phyloP scores from a whole-genome alignment of 176 grass and related monocot species.

The Zea luxurians region DNA sequence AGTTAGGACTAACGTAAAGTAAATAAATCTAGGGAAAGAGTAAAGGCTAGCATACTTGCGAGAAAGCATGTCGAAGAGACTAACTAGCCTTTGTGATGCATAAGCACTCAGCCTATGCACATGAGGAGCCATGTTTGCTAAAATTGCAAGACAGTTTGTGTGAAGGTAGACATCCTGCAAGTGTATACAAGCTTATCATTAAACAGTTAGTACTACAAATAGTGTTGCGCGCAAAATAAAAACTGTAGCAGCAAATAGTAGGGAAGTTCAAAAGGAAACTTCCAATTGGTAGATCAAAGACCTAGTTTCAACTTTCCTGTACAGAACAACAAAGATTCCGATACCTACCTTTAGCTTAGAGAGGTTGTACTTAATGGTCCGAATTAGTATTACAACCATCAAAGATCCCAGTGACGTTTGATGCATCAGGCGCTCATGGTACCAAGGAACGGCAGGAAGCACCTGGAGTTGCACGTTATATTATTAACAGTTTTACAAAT shows the following conservation, averaged over 20 bases:
- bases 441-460: constrained; percentile 90
- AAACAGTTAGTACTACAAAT: constrained; percentile 18
- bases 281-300: neutral
- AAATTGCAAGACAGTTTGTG: constrained; percentile 94
- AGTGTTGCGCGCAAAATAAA: neutral
- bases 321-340: constrained; percentile 25
- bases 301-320: constrained; percentile 8
- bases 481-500: constrained; percentile 23
- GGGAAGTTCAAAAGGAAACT: neutral
- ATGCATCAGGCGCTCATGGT: constrained; percentile 95
- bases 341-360: constrained; percentile 84
- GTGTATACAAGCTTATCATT: constrained; percentile 35
- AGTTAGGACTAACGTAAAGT: constrained; percentile 6
- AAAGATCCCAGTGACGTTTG: constrained; percentile 89
- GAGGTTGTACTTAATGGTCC: constrained; percentile 98
- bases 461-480: constrained; percentile 43
- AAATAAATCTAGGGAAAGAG: constrained; percentile 28
- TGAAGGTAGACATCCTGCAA: constrained; percentile 97
- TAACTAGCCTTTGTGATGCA: constrained; percentile 99
- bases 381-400: constrained; percentile 94
- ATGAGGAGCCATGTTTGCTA: constrained; percentile 99
- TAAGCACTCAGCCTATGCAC: constrained; percentile 86
- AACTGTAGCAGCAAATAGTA: constrained; percentile 21
- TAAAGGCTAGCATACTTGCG: constrained; percentile 71
- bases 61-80: constrained; percentile 99